phyloP scores from a whole-genome alignment of 2,329 filamentous ascomycete species.

The Geoglossum cookeanum region DNA sequence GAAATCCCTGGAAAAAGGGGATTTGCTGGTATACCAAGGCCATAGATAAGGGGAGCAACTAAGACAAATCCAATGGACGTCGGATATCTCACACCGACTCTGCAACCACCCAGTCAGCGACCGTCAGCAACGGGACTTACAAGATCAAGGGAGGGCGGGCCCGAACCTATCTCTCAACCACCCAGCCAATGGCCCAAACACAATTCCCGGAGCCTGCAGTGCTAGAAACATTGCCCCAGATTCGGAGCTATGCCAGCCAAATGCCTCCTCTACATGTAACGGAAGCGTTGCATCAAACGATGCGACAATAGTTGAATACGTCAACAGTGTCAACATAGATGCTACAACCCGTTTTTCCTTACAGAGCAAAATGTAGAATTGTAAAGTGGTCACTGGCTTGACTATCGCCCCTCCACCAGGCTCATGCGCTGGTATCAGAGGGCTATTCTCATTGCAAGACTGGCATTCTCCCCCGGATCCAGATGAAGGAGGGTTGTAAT shows the following conservation, averaged over 20 bases:
- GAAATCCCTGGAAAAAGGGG: not conserved
- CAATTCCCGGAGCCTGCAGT: constrained; percentile 9
- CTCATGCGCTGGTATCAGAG: not conserved
- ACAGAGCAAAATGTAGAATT: constrained; percentile 1
- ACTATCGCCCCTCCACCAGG: not conserved
- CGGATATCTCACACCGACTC: not conserved
- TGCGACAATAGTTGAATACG: constrained; percentile 7
- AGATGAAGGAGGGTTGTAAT: not conserved
- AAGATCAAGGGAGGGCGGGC: constrained; percentile 5
- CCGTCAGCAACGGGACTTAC: not conserved
- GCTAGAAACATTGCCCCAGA: constrained; percentile 11
- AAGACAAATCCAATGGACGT: not conserved
- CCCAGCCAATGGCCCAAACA: constrained; percentile 8
- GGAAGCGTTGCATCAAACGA: constrained; percentile 14
- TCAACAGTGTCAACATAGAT: constrained; percentile 4
- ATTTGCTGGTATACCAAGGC: not conserved
- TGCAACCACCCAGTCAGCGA: not conserved
- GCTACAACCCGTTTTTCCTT: constrained; percentile 7
- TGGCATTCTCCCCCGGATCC: not conserved
- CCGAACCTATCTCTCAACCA: constrained; percentile 11
- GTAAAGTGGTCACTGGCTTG: not conserved
- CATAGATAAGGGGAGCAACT: not conserved
- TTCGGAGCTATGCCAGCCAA: constrained; percentile 11
- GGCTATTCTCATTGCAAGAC: not conserved
- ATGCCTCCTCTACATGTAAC: constrained; percentile 10